Percentiles rank a stretch among this genome's conserved stretches.
Conservation (phyloP, 2,329 filamentous ascomycete species). For the Fusarium chlamydosporum region DNA sequence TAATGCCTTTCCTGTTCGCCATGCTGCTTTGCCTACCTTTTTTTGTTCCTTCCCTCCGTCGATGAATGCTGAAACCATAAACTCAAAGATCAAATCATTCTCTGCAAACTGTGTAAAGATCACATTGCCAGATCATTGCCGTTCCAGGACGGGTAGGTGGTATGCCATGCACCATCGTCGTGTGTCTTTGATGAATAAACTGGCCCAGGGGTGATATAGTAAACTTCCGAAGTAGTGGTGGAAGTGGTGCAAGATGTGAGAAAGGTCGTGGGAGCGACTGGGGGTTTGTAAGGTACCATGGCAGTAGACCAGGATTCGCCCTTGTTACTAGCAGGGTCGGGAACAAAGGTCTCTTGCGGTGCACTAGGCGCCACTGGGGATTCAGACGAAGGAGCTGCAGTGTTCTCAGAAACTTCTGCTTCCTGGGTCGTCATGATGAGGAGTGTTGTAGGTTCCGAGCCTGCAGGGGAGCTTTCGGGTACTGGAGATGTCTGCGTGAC, state of each 20-base stretch:
- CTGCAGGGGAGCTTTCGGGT: conserved; percentile 5
- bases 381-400: conserved; percentile 14
- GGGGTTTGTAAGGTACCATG: conserved; percentile 13
- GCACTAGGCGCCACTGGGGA: conserved; percentile 11
- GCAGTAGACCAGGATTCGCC: conserved; percentile 24
- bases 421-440: conserved; percentile 22
- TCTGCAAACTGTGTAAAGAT: conserved; percentile 9
- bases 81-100: conserved; percentile 13
- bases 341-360: conserved; percentile 26
- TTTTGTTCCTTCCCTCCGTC: conserved; percentile 6
- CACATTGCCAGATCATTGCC: conserved; percentile 49
- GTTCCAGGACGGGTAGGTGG: conserved; percentile 62
- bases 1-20: conserved; percentile 30
- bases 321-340: conserved; percentile 7
- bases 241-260: conserved; percentile 22
- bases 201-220: conserved; percentile 15
- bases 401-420: conserved; percentile 12
- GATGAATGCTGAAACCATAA: neutral
- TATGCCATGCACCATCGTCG: conserved; percentile 63
- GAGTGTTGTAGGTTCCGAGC: conserved; percentile 24
- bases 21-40: conserved; percentile 19
- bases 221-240: conserved; percentile 26
- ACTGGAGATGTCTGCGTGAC: conserved; percentile 4
- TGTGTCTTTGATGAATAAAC: conserved; percentile 51
- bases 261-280: conserved; percentile 34